A percentile compares a stretch with the other conserved stretches of the same genome.
These are phyloP conservation scores for Nakaseomyces sp. DNA, from an alignment of 1,139 yeast species.

Conservation along the genomic window DNA sequence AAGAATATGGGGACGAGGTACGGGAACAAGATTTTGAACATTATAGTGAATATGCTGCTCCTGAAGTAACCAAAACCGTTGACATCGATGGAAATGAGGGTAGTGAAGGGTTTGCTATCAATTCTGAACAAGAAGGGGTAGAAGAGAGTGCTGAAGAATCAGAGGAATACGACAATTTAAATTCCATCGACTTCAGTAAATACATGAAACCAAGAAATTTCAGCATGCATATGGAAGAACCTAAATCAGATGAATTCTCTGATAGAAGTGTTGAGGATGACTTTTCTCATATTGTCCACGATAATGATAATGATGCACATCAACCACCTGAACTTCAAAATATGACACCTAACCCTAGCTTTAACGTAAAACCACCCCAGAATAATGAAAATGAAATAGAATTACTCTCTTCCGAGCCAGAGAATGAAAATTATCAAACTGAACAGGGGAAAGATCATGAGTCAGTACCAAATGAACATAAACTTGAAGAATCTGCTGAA, in stretches of 20 bases:
- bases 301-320: background rate
- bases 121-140: background rate
- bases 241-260: background rate
- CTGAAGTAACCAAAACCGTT: no score
- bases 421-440: background rate
- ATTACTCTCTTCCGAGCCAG: background rate
- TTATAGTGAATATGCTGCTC: background rate
- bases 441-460: background rate
- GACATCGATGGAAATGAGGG: background rate
- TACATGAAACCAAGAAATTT: slow-evolving; percentile 3
- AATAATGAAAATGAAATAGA: background rate
- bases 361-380: background rate
- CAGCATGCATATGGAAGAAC: background rate
- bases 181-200: background rate
- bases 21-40: background rate
- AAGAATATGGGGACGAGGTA: no score
- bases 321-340: background rate
- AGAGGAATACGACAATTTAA: background rate
- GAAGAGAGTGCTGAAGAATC: background rate
- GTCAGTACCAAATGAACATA: background rate
- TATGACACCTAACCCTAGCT: slow-evolving; percentile 2
- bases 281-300: background rate
- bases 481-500: background rate
- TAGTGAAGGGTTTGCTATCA: background rate
- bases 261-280: background rate